These are phyloP conservation scores for Leishmania amazonensis DNA, from an alignment of 208 protist species.

Conservation along the genomic window DNA sequence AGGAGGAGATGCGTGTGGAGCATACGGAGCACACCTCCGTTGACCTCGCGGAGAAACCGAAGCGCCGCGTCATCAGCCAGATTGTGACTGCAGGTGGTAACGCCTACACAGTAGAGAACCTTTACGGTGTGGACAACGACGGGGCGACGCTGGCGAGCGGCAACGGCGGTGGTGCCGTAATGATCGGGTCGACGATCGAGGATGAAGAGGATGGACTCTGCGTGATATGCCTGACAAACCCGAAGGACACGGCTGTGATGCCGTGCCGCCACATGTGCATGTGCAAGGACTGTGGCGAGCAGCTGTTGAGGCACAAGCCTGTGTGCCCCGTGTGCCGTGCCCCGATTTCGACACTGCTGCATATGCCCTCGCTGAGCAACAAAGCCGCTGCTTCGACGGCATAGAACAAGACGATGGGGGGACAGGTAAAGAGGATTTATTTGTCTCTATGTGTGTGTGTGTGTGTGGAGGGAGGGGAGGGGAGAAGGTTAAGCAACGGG, in stretches of 20 bases:
- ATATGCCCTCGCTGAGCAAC: constrained; percentile 73
- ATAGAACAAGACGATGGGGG: background rate
- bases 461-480: background rate
- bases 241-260: constrained; percentile 92
- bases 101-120: constrained; percentile 88
- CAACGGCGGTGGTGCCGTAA: constrained; percentile 59
- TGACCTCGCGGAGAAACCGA: constrained; percentile 74
- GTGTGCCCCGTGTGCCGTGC: constrained; percentile 95
- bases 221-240: constrained; percentile 94
- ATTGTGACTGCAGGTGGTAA: constrained; percentile 75
- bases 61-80: constrained; percentile 85
- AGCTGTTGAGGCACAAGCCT: constrained; percentile 90
- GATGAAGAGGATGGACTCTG: constrained; percentile 89
- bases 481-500: background rate
- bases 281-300: constrained; percentile 93
- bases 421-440: background rate
- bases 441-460: background rate
- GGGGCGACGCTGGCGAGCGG: constrained; percentile 30
- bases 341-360: constrained; percentile 85
- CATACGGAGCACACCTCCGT: constrained; percentile 90
- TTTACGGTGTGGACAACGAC: constrained; percentile 85
- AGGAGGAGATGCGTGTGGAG: constrained; percentile 65
- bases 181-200: constrained; percentile 77
- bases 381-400: constrained; percentile 6
- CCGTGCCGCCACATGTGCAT: constrained; percentile 96